Base-by-base conservation (phyloP, 2,329 filamentous ascomycete species). In the Seiridium unicorne region DNA sequence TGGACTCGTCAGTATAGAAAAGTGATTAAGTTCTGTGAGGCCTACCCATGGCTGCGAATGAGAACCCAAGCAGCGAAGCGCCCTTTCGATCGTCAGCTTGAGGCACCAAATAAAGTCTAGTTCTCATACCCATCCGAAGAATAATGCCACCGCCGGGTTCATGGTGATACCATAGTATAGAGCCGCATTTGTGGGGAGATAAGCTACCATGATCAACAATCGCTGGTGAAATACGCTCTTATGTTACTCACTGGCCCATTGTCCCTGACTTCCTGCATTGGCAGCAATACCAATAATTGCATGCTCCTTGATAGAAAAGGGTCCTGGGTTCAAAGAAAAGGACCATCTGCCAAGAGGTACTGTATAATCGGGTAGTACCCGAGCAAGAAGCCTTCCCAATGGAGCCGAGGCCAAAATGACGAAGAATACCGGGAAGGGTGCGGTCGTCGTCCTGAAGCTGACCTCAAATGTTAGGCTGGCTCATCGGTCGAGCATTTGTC, bases 391-490 rank as follows among this genome's bases (percentile, higher is more conserved):
- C 38, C 78, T 73, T 1, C 83, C 83, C 9, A 79, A 75, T 59
- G 85, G 85, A 65, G 84, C 83, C 51, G 78, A 82, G 0, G 82
- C 82, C 55, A 86, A 83, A 64, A 85, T 82, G 38, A 87, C 84
- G 62, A 88, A 87, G 68, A 87, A 86, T 53, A 87, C 79, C 0
- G 84, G 85, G 66, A 86, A 88, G 0, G 81, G 80, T 1, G 83
- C 81, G 48, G 78, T 79, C 0, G 84, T 87, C 1, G 84, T 87
- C 49, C 84, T 78, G 65, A 79, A 87, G 54, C 79, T 76, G 4
- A 10, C 62, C 79, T 80, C 77, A 86, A 81, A 65, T 83, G 80
- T 4, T 48, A 7, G 47, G 26, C 6, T 10, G 8, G 6, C 3
- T 18, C 10, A 3, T 32, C 11, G 3, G n/a, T 18, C n/a, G 11